Evolutionary conservation across 2,329 filamentous ascomycete species (phyloP).

Genomic region (Gaeumannomyces sp.): DNA sequence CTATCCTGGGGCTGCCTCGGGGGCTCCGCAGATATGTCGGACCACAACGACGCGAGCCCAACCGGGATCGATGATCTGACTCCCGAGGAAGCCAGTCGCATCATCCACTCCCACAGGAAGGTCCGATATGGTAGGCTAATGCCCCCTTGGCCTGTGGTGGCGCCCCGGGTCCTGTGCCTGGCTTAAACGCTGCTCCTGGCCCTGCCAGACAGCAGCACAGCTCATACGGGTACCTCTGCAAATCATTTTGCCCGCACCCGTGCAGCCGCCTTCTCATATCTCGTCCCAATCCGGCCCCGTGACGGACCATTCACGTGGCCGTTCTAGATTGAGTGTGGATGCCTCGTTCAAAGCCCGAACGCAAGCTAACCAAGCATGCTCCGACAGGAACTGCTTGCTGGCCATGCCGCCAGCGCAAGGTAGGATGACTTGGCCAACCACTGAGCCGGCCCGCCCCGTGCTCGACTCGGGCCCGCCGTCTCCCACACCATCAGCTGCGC

Average conservation of each 20-base stretch:
- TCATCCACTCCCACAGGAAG: conserved; percentile 64
- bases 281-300: not conserved
- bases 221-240: not conserved
- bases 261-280: not conserved
- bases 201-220: not conserved
- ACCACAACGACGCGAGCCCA: conserved; percentile 35
- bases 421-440: conserved; percentile 42
- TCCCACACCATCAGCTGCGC: not conserved
- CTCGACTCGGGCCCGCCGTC: too few relatives aligned
- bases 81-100: conserved; percentile 59
- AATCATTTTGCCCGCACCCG: not conserved
- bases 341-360: not conserved
- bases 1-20: not conserved
- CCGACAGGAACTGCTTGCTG: conserved; percentile 54
- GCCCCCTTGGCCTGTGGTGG: not conserved
- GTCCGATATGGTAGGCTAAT: conserved; percentile 55
- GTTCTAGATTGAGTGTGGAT: not conserved
- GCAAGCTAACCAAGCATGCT: not conserved
- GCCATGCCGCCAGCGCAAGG: conserved; percentile 62
- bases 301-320: not conserved
- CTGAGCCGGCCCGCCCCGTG: not conserved
- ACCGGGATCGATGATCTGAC: conserved; percentile 50
- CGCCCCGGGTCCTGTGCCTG: too few relatives aligned
- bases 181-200: not conserved
- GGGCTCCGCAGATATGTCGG: conserved; percentile 31